Evolutionary conservation across 2,329 filamentous ascomycete species (phyloP), one percentile per base, ranked within the genome.

Genomic region (Elsinoe batatas): DNA sequence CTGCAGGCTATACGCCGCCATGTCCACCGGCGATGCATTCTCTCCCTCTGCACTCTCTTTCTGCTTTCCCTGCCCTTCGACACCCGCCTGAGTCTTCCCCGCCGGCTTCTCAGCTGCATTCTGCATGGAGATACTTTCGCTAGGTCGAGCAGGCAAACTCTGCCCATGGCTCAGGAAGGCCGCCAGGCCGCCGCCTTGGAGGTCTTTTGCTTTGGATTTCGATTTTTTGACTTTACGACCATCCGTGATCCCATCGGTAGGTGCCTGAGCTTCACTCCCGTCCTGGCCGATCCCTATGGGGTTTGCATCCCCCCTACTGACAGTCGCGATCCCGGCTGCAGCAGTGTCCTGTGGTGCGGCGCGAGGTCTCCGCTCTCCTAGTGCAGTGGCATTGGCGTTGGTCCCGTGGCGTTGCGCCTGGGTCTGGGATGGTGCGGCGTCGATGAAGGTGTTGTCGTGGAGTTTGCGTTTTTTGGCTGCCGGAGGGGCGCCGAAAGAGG

Each of bases 391-490:
- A 42, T 67, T 67, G 2, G 65, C 65, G 13, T 64, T 63, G 5
- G 62, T 65, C 4, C 65, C 68, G 15, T 65, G 63, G 51, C 70
- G 69, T 51, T 69, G 64, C 42, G 65, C 66, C 13, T 47, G 43
- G 6, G 54, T 64, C 10, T 33, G 65, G 42, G 62, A 61, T 12
- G 58, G 57, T 55, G 61, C 65, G 13, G 65, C 67, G 53, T 70
- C 69, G 43, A 77, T 68, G 56, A 76, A 74, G 36, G 77, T 77
- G 26, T 74, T 70, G 15, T 78, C 73, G 63, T 86, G 82, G 68
- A 81, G 84, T 64, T 83, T 84, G 58, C 85, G 79, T 67, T 85
- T 86, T 68, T 86, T 87, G 42, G 75, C 75, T 8, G 71, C 69
- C 2, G 53, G 37, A n/a, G 53, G 26, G 13, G 22, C 40, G 61